These are phyloP conservation scores for Thyridium curvatum DNA, from an alignment of 2,329 filamentous ascomycete species.

Conservation along the genomic window DNA sequence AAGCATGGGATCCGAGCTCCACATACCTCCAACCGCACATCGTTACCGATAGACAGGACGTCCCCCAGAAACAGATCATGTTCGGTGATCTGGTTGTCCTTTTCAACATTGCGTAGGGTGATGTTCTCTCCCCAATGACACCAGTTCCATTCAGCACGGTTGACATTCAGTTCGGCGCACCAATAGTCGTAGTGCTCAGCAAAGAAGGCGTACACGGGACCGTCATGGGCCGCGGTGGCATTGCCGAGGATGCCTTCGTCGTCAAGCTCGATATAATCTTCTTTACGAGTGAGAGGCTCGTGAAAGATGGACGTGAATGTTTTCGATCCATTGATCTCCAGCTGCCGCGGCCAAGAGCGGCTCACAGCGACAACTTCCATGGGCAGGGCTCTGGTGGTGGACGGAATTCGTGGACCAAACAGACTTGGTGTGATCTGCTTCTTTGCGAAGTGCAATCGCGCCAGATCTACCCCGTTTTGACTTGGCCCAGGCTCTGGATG, in stretches of 20 bases:
- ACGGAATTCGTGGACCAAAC: no score
- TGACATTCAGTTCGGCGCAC: constrained; percentile 12
- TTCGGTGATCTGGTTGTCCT: no score
- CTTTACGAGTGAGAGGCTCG: constrained; percentile 8
- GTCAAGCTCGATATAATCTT: constrained; percentile 14
- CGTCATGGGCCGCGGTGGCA: constrained; percentile 14
- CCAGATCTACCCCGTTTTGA: no score
- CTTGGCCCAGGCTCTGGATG: no score
- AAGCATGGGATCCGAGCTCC: constrained; percentile 14
- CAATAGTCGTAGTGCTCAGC: constrained; percentile 18
- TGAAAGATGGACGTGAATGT: constrained; percentile 13
- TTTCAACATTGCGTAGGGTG: constrained; percentile 9
- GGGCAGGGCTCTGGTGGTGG: no score
- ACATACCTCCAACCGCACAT: constrained; percentile 13
- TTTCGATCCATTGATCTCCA: constrained; percentile 11
- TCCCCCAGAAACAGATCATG: no score
- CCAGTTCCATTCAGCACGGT: constrained; percentile 12
- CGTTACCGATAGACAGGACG: constrained; percentile 7
- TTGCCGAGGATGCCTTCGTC: constrained; percentile 11
- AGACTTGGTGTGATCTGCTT: no score
- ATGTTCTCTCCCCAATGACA: constrained; percentile 18
- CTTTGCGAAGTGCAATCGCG: no score
- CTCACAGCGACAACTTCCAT: constrained; percentile 18
- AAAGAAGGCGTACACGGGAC: constrained; percentile 15
- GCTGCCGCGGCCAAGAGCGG: constrained; percentile 7